Evolutionary conservation across 2,329 filamentous ascomycete genomes (phyloP).

Genomic region (Blastomyces gilchristii): DNA sequence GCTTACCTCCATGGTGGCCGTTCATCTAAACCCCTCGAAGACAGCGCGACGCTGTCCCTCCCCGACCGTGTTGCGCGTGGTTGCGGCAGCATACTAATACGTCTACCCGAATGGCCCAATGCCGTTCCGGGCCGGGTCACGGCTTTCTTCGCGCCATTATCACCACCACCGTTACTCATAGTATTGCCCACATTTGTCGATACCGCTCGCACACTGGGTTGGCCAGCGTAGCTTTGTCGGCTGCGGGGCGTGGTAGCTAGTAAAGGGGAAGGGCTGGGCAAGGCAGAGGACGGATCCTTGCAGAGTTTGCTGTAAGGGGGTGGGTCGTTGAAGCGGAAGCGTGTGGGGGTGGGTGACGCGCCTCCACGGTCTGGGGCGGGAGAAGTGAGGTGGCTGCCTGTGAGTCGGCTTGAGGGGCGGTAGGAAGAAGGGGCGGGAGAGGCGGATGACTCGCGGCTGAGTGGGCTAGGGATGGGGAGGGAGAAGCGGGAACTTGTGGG

Average conservation of each 20-base stretch:
- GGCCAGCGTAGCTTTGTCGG: conserved; percentile 31
- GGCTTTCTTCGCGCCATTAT: conserved; percentile 6
- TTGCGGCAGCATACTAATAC: conserved; percentile 33
- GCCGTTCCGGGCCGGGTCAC: conserved; percentile 28
- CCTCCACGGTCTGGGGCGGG: conserved; percentile 18
- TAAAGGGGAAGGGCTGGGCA: conserved; percentile 2
- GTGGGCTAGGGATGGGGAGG: conserved; percentile 33
- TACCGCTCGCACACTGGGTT: conserved; percentile 16
- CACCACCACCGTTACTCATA: neutral
- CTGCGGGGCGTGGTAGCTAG: conserved; percentile 27
- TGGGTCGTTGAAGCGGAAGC: conserved; percentile 28
- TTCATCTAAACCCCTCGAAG: conserved; percentile 21
- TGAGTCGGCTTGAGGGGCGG: conserved; percentile 26
- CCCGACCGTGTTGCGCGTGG: conserved; percentile 15
- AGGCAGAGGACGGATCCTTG: conserved; percentile 17
- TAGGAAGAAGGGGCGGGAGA: conserved; percentile 28
- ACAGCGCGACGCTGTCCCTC: conserved; percentile 22
- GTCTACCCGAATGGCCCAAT: conserved; percentile 31
- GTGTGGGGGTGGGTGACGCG: conserved; percentile 26
- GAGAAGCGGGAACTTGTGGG: conserved; percentile 30
- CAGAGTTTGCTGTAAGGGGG: conserved; percentile 35
- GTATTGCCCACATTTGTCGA: conserved; percentile 3
- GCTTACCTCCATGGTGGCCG: conserved; percentile 30
- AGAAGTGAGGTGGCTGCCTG: conserved; percentile 10
- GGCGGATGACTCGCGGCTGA: conserved; percentile 34